A percentile compares a stretch with the other conserved stretches of the same genome.
phyloP scores from a whole-genome alignment of 2,329 filamentous ascomycete genomes.

The Ceratocystis variospora region DNA sequence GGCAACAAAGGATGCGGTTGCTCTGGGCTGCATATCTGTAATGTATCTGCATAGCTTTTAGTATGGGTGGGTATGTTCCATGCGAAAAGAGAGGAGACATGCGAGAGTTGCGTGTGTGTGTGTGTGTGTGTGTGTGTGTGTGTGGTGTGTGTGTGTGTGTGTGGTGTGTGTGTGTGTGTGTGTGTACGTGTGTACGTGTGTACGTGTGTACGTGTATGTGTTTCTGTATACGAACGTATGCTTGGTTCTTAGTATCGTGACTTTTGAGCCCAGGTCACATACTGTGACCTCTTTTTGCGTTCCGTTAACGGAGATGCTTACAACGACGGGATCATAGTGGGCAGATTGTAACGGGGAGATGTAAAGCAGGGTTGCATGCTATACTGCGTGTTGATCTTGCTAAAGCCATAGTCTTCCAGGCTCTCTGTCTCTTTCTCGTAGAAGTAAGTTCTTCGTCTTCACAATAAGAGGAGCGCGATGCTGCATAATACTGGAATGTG shows the following conservation, averaged over 20 bases:
- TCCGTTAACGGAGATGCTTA: not conserved
- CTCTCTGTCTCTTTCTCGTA: not conserved
- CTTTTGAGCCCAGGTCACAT: not conserved
- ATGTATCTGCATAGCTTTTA: not conserved
- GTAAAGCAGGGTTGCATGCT: not conserved
- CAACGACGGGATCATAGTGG: not conserved
- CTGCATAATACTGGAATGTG: not conserved
- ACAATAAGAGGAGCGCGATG: not conserved
- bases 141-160: not conserved
- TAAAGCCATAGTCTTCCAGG: not conserved
- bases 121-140: not conserved
- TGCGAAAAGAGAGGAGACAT: not conserved
- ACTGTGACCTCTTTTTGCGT: not conserved
- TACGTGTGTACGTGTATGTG: not conserved
- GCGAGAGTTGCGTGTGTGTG: not conserved
- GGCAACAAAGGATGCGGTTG: conserved; percentile 5
- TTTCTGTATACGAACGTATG: not conserved
- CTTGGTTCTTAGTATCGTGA: not conserved
- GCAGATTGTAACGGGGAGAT: not conserved
- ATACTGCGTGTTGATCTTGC: not conserved
- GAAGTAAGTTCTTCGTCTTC: not conserved
- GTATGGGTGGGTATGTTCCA: not conserved
- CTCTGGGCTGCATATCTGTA: not conserved
- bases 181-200: too few relatives aligned
- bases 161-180: not conserved